Percentiles rank a stretch among this genome's conserved stretches.
These are phyloP conservation scores for Pichia sp. DNA, from an alignment of 1,139 yeast genomes.

Conservation along the genomic window DNA sequence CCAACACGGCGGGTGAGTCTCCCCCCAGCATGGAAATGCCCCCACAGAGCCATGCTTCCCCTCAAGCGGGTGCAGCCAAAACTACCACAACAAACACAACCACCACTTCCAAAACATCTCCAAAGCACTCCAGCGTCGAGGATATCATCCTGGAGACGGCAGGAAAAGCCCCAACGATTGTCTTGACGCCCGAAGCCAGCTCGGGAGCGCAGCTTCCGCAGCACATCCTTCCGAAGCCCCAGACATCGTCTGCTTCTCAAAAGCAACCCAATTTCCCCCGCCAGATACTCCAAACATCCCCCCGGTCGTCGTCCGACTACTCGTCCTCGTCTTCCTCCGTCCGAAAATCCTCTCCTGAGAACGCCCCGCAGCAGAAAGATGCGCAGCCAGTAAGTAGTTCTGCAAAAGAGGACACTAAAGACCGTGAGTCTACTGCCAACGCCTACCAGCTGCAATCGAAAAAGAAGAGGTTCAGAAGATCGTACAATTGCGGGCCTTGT, in stretches of 20 bases:
- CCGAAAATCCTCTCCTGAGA: background rate
- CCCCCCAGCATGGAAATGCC: too few species aligned
- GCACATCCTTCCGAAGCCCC: background rate
- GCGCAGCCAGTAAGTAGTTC: background rate
- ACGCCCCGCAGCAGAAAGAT: background rate
- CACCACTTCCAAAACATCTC: background rate
- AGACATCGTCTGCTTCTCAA: background rate
- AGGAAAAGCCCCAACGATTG: background rate
- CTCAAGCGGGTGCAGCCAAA: too few species aligned
- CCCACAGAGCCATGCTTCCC: too few species aligned
- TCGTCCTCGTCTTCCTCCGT: background rate
- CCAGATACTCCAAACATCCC: background rate
- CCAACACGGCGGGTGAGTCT: too few species aligned
- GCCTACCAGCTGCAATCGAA: background rate
- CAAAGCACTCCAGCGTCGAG: background rate
- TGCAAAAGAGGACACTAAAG: background rate
- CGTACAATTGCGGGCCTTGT: constrained; percentile 57
- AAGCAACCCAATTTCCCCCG: background rate
- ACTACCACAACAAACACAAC: too few species aligned
- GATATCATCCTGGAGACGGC: background rate
- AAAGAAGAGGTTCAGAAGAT: constrained; percentile 36
- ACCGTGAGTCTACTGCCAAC: background rate
- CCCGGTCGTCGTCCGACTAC: background rate
- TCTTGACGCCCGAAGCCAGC: background rate
- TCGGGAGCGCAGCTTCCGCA: too few species aligned